Conservation (phyloP, 352 stramenopile genomes). For the Blastocystis hominis region DNA sequence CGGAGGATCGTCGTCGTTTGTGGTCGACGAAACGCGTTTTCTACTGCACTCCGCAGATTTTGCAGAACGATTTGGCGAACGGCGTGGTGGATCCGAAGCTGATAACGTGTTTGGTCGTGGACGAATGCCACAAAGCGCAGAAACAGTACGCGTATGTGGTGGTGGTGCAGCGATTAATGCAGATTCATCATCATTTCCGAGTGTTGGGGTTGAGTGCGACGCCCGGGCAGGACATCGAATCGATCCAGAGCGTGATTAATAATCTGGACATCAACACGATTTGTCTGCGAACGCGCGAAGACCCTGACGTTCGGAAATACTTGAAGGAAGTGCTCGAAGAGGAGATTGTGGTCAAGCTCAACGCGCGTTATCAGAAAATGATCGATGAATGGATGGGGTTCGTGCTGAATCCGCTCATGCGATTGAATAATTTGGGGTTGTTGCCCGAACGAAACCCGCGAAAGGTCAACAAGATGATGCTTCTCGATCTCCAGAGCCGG, state of each 20-base stretch:
- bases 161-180: constrained; percentile 70
- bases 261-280: constrained; percentile 87
- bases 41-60: constrained; percentile 89
- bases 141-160: constrained; percentile 89
- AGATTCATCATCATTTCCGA: constrained; percentile 73
- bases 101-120: constrained; percentile 89
- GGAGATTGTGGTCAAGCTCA: constrained; percentile 67
- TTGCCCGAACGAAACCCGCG: constrained; percentile 1
- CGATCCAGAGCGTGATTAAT: constrained; percentile 84
- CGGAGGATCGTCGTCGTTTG: constrained; percentile 67
- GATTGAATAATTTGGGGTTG: constrained; percentile 4
- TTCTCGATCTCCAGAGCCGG: not conserved
- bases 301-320: constrained; percentile 84
- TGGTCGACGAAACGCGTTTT: constrained; percentile 87
- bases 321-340: constrained; percentile 77
- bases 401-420: not conserved
- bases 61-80: constrained; percentile 53
- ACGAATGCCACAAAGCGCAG: constrained; percentile 90
- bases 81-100: constrained; percentile 65
- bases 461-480: constrained; percentile 39
- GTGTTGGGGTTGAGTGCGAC: constrained; percentile 88
- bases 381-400: constrained; percentile 41
- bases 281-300: constrained; percentile 83
- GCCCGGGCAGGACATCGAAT: constrained; percentile 83
- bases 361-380: constrained; percentile 5